Evolutionary conservation across 495 filamentous ascomycete genomes (phyloP).

Genomic region (Aspergillus carlsbadensis): DNA sequence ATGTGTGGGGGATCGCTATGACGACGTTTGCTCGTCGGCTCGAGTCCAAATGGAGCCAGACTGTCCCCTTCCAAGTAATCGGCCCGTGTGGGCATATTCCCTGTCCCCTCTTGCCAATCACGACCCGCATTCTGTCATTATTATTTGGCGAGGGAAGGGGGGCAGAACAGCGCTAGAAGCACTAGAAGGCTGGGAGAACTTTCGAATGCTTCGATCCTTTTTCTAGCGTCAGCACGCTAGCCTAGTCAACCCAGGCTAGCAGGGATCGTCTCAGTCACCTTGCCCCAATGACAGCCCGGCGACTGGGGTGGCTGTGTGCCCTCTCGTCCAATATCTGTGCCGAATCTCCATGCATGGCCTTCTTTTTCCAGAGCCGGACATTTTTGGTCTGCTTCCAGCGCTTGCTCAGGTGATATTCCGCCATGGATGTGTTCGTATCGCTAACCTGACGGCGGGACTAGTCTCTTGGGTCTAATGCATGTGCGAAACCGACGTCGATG

Average conservation of each 20-base stretch:
- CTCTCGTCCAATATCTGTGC: slow-evolving; percentile 16
- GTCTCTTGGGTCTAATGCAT: slow-evolving; percentile 19
- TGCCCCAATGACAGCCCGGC: slow-evolving; percentile 12
- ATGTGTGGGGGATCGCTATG: slow-evolving; percentile 7
- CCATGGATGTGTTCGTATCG: slow-evolving; percentile 23
- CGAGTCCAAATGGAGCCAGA: neutral
- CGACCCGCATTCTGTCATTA: neutral
- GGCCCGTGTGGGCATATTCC: slow-evolving; percentile 11
- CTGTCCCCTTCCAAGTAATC: slow-evolving; percentile 7
- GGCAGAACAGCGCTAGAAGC: slow-evolving; percentile 3
- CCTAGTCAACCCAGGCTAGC: slow-evolving; percentile 7
- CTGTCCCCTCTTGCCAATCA: slow-evolving; percentile 14
- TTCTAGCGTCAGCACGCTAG: slow-evolving; percentile 22
- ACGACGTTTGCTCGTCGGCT: slow-evolving; percentile 1
- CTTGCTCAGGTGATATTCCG: slow-evolving; percentile 26
- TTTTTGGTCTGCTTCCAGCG: slow-evolving; percentile 4
- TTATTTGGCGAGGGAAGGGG: neutral
- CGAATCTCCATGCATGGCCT: slow-evolving; percentile 15
- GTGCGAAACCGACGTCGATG: slow-evolving; percentile 18
- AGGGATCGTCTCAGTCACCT: slow-evolving; percentile 13
- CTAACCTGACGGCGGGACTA: slow-evolving; percentile 8
- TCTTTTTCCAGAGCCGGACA: slow-evolving; percentile 3
- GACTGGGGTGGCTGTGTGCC: slow-evolving; percentile 20
- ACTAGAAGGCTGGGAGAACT: slow-evolving; percentile 24
- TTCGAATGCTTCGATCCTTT: slow-evolving; percentile 20